These are phyloP conservation scores for Fusarium nodosum DNA, from an alignment of 2,329 filamentous ascomycete species.

Conservation along the genomic window DNA sequence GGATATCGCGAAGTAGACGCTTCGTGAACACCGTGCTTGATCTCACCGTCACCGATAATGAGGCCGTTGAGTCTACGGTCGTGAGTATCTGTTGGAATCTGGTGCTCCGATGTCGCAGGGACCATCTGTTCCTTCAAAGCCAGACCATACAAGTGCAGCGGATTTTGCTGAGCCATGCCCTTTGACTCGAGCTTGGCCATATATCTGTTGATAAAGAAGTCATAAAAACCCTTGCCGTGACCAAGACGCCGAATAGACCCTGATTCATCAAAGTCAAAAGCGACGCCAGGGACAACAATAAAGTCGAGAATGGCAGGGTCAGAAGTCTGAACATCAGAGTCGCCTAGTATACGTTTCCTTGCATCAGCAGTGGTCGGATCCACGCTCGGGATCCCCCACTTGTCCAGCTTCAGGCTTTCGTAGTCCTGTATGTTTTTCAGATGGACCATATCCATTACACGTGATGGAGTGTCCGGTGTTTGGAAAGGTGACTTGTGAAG, in stretches of 20 bases:
- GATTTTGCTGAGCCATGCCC: constrained; percentile 52
- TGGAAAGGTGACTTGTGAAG: constrained; percentile 73
- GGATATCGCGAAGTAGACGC: constrained; percentile 57
- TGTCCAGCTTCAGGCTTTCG: constrained; percentile 79
- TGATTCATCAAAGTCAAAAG: constrained; percentile 77
- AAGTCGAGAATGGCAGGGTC: constrained; percentile 76
- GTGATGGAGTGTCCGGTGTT: constrained; percentile 66
- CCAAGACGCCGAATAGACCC: constrained; percentile 80
- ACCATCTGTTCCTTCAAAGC: constrained; percentile 90
- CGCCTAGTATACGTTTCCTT: constrained; percentile 81
- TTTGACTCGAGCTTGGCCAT: constrained; percentile 59
- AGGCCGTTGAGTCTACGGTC: constrained; percentile 87
- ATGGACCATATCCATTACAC: constrained; percentile 95
- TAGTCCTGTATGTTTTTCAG: constrained; percentile 82
- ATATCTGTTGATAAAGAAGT: constrained; percentile 88
- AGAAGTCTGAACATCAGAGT: constrained; percentile 61
- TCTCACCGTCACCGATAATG: constrained; percentile 77
- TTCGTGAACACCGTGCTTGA: constrained; percentile 56
- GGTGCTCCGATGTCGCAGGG: constrained; percentile 65
- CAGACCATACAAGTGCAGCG: constrained; percentile 76
- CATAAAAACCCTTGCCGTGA: constrained; percentile 97
- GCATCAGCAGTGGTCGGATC: constrained; percentile 72
- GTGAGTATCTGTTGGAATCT: constrained; percentile 79
- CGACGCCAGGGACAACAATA: constrained; percentile 92
- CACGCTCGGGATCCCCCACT: constrained; percentile 96